A percentile compares a stretch with the other conserved stretches of the same genome.
Conservation (phyloP, 805 yeast species). For the Metschnikowia aberdeeniae region DNA sequence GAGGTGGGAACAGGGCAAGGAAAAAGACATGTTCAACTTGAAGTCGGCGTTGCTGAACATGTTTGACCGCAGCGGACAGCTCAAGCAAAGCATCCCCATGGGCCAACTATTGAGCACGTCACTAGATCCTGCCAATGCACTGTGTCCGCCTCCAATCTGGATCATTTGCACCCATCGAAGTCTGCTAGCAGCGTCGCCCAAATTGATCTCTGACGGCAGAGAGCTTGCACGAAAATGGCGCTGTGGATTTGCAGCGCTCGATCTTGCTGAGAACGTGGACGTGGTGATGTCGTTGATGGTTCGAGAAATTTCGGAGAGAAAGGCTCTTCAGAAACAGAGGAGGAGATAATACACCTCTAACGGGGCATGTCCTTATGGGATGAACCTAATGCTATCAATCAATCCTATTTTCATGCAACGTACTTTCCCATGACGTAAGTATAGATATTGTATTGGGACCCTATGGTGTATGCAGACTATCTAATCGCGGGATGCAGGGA, state of each 20-base stretch:
- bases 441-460: not conserved
- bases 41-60: conserved; percentile 53
- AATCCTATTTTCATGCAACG: too few species aligned
- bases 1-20: conserved; percentile 61
- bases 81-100: conserved; percentile 1
- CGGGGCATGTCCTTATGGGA: too few species aligned
- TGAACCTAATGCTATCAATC: too few species aligned
- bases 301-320: conserved; percentile 54
- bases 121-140: conserved; percentile 32
- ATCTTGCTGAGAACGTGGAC: conserved; percentile 53
- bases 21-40: conserved; percentile 61
- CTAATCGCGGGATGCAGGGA: conserved; percentile 11
- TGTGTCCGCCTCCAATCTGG: conserved; percentile 58
- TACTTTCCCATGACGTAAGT: too few species aligned
- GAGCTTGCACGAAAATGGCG: conserved; percentile 58
- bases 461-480: not conserved
- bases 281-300: conserved; percentile 53
- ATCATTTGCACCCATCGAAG: conserved; percentile 61
- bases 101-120: conserved; percentile 23
- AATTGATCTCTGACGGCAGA: conserved; percentile 54
- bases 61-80: conserved; percentile 45
- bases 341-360: not conserved
- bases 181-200: conserved; percentile 57
- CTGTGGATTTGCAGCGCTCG: conserved; percentile 62
- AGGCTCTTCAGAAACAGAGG: conserved; percentile 16